Conservation (phyloP, 2,329 filamentous ascomycete genomes). For the Penicillium brasilianum region DNA sequence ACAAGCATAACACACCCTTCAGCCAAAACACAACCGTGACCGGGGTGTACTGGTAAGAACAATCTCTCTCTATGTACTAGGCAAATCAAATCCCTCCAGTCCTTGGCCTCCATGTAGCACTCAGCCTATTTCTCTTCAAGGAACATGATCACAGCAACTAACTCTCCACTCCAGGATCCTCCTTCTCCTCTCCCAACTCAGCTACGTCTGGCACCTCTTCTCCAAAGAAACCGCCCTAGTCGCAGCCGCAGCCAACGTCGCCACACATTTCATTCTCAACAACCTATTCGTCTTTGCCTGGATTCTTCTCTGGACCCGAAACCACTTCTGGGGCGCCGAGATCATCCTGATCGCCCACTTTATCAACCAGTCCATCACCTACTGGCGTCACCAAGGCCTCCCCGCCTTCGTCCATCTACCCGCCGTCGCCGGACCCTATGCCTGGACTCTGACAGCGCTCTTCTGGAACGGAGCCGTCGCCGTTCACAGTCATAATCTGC, state of each 20-base stretch:
- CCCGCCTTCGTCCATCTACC: constrained; percentile 77
- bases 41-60: constrained; percentile 74
- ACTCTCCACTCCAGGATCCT: constrained; percentile 60
- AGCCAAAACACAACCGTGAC: constrained; percentile 69
- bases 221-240: constrained; percentile 66
- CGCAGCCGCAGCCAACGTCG: constrained; percentile 74
- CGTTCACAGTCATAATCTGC: constrained; percentile 68
- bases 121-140: background rate
- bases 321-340: constrained; percentile 76
- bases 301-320: constrained; percentile 80
- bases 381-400: constrained; percentile 77
- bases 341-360: constrained; percentile 79
- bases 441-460: constrained; percentile 83
- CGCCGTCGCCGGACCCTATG: constrained; percentile 76
- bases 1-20: constrained; percentile 71
- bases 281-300: constrained; percentile 84
- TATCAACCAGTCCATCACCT: constrained; percentile 76
- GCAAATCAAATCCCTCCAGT: background rate
- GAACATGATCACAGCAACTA: background rate
- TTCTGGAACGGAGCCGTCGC: constrained; percentile 90
- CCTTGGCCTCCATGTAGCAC: background rate
- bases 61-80: background rate
- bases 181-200: constrained; percentile 75
- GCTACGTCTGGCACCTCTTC: constrained; percentile 79
- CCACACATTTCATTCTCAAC: constrained; percentile 82